These are phyloP conservation scores for Stephania japonica DNA, from an alignment of 164 flowering plant genomes.

Conservation along the genomic window DNA sequence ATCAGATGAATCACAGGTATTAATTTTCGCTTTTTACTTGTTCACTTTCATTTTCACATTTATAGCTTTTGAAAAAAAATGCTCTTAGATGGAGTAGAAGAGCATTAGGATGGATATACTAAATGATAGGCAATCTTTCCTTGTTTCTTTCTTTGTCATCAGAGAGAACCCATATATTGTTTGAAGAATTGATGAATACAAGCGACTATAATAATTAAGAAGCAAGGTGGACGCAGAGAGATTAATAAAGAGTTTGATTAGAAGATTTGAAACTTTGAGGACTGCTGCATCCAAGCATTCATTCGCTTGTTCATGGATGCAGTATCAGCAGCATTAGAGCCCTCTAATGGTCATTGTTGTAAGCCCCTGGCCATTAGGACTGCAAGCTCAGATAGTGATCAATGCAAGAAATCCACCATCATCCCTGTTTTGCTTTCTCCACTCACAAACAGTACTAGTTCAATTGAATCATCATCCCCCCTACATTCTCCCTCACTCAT, in stretches of 20 bases:
- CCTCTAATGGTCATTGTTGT: conserved; percentile 6
- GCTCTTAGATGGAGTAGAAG: not conserved
- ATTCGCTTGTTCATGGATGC: conserved; percentile 24
- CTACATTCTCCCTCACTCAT: conserved; percentile 64
- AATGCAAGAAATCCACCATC: conserved; percentile 20
- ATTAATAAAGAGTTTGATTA: not conserved
- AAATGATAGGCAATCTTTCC: not conserved
- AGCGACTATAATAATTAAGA: not conserved
- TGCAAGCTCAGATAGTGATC: conserved; percentile 20
- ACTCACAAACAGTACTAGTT: conserved; percentile 24
- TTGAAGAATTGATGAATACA: not conserved
- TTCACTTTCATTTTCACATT: conserved; percentile 44
- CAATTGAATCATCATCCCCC: conserved; percentile 54
- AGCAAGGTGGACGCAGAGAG: not conserved
- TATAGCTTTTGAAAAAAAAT: not conserved
- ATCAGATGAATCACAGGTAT: not conserved
- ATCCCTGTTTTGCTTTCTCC: conserved; percentile 24
- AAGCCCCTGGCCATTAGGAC: conserved; percentile 51
- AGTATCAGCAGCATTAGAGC: conserved; percentile 11
- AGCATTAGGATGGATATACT: not conserved
- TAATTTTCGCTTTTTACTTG: not conserved
- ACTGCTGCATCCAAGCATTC: conserved; percentile 2
- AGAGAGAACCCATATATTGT: not conserved
- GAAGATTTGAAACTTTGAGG: not conserved
- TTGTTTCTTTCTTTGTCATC: conserved; percentile 3